Evolutionary conservation across 371 early-diverging fungal genomes (phyloP), one percentile per base, ranked within the genome.

Genomic region (Mortierella sp.): DNA sequence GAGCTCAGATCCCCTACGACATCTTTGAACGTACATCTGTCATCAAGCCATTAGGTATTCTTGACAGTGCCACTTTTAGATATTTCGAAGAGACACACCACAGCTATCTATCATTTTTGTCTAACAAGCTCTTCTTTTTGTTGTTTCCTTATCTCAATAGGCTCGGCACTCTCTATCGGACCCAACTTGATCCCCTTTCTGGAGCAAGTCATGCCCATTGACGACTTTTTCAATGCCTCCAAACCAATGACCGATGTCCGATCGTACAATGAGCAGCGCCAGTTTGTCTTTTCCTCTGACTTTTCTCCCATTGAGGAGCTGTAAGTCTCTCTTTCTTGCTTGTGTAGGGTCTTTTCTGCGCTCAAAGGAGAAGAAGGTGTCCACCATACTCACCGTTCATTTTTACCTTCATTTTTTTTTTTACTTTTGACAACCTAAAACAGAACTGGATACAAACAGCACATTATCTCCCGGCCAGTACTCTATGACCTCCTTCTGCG

Each of bases 11-110:
- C 0, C 68, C 68, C 38, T 68, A 38, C 21, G 68, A 68, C 3
- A 68, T 68, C 11, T 68, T 68, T 24, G 68, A 68, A 8, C 68
- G 68, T 5, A 68, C 42, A 16, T 21, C 68, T 0, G 34, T 21
- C 21, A 42, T 68, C 68, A 68, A 38, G 68, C 68, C 68, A 42
- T 68, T 68, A 26, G 74, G 74, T 74, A 74, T 10, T 8, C n/a
- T 34, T 10, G 8, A n/a, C 13, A 7, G 24, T 54, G 42, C 42
- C 19, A 21, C 14, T 19, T 3, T 21, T 52, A n/a, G n/a, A n/a
- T n/a, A 14, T 14, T 21, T 52, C 19, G 19, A 19, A 52, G 31
- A 16, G 31, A 60, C n/a, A 31, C 31, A 16, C 19, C 2, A 47
- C 7, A 47, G 13, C 7, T 10, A 47, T 10, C 7, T 47, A 47